phyloP scores from a whole-genome alignment of 345 rosid species.

The Acer saccharum region DNA sequence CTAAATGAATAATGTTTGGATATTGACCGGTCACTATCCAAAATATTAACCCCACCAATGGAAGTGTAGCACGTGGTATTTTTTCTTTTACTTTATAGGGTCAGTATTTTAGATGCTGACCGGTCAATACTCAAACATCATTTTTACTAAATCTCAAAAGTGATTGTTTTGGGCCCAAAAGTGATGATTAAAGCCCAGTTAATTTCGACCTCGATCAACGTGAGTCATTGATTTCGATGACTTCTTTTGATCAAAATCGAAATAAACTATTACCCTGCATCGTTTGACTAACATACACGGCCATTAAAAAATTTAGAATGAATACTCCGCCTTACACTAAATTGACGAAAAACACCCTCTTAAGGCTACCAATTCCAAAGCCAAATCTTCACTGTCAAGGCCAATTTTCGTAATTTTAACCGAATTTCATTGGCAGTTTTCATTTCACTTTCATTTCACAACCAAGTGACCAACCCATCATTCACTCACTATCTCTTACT shows the following conservation, averaged over 20 bases:
- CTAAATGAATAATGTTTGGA: too few relatives aligned
- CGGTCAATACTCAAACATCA: too few relatives aligned
- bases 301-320: neutral
- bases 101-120: too few relatives aligned
- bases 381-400: neutral
- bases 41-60: too few relatives aligned
- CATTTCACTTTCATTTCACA: slow-evolving; percentile 23
- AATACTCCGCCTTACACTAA: neutral
- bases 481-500: slow-evolving; percentile 9
- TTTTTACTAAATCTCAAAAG: too few relatives aligned
- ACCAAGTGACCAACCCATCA: neutral
- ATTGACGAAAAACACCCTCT: neutral
- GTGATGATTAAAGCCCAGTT: neutral
- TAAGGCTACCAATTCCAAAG: neutral
- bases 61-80: too few relatives aligned
- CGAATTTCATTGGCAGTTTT: neutral
- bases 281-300: slow-evolving; percentile 4
- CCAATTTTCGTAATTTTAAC: neutral
- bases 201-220: neutral
- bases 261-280: neutral
- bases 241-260: neutral
- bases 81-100: too few relatives aligned
- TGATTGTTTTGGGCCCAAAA: neutral
- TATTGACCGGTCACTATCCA: too few relatives aligned
- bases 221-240: neutral